Evolutionary conservation across 2,329 filamentous ascomycete species (phyloP).

Genomic region (Xylariaceae sp.): DNA sequence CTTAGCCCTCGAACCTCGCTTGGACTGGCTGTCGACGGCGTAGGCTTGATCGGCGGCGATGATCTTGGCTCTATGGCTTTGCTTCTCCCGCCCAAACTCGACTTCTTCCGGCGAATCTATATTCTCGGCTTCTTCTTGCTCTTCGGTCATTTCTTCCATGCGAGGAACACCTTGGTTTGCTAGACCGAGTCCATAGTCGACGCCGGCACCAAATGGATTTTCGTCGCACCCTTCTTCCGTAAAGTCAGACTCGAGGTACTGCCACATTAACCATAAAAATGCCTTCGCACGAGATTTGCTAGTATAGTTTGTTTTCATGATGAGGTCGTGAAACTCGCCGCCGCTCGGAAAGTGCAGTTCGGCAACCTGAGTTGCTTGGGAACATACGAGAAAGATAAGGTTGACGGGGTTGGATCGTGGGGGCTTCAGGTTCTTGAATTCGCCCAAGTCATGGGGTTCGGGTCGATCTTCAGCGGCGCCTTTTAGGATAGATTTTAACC

Average conservation of each 20-base stretch:
- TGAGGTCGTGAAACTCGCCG: constrained; percentile 92
- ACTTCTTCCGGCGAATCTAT: constrained; percentile 67
- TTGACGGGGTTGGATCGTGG: constrained; percentile 95
- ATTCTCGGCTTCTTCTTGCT: constrained; percentile 73
- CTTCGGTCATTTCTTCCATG: constrained; percentile 68
- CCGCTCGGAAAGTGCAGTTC: constrained; percentile 87
- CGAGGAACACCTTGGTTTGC: constrained; percentile 73
- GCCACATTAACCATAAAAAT: constrained; percentile 99
- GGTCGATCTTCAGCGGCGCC: constrained; percentile 89
- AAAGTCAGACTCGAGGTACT: constrained; percentile 96
- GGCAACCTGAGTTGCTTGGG: constrained; percentile 88
- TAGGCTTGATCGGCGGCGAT: constrained; percentile 77
- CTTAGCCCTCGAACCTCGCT: constrained; percentile 53
- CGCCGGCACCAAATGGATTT: constrained; percentile 84
- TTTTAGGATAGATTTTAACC: constrained; percentile 96
- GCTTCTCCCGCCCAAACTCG: constrained; percentile 57
- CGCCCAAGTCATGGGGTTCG: constrained; percentile 83
- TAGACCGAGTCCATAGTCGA: constrained; percentile 69
- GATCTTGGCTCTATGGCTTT: constrained; percentile 76
- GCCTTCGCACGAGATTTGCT: constrained; percentile 84
- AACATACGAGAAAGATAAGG: constrained; percentile 91
- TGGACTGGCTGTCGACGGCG: constrained; percentile 65
- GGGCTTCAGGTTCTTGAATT: constrained; percentile 72
- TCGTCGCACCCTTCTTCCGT: constrained; percentile 84
- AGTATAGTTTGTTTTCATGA: constrained; percentile 86